Evolutionary conservation across 176 grass and related monocot species (phyloP), one percentile per base, ranked within the genome.

Genomic region (Themeda triandra): DNA sequence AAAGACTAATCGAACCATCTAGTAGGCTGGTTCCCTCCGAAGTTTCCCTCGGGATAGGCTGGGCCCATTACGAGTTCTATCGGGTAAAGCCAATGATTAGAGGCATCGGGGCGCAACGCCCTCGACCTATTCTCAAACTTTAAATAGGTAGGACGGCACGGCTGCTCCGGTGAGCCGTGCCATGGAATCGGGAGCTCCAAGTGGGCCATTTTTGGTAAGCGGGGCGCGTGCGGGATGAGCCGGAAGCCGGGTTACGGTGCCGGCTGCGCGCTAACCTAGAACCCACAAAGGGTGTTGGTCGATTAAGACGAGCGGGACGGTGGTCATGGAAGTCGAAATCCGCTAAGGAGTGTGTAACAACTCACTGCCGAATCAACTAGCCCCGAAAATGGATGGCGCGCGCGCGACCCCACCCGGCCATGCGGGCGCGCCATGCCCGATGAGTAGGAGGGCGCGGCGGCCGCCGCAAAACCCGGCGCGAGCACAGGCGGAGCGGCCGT

Each of bases 111-210:
- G 88, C 48, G 48, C 48, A 51, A 91, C 56, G 80, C 83, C 86
- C 83, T 94, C 88, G 80, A 91, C 92, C 88, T 87, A 91, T 91
- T 94, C 92, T 91, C 92, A 94, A 94, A 94, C 92, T 91, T 93
- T 88, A 91, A 93, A 93, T 93, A 91, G 85, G 88, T 88, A 88
- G 85, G 88, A 88, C 65, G 90, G 90, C 75, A 58, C 41, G 66
- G 66, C 78, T 88, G 78, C 90, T 92, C 21, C 73, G 32, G 28
- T 91, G 89, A 88, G 85, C 85, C 88, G 17, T 54, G 84, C 76
- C 84, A 51, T 1, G 85, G 88, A 90, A 86, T 90, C 84, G 83
- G 75, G 88, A 63, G 88, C 88, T 90, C 88, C 78, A 86, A 84
- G 89, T 91, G 89, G 84, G 89, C 84, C 84, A 91, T 91, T 91